phyloP scores from a whole-genome alignment of 306 rosid species.

The Prunus mira region DNA sequence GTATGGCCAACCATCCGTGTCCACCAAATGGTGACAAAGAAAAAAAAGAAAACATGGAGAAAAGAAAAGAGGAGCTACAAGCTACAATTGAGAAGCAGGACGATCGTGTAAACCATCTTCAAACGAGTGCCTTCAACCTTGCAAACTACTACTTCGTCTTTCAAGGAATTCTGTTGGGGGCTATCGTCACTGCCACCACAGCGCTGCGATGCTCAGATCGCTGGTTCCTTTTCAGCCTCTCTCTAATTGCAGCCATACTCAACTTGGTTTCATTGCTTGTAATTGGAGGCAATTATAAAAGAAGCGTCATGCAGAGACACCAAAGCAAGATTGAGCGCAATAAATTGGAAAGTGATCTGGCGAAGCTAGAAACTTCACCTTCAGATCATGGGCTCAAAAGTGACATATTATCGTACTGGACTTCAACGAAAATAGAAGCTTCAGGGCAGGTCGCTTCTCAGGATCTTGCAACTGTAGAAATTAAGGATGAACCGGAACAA shows the following conservation, averaged over 20 bases:
- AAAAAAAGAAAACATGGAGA: background rate
- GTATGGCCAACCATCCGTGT: too few species aligned
- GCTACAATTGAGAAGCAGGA: background rate
- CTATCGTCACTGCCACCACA: background rate
- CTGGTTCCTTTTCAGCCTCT: background rate
- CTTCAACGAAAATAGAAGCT: background rate
- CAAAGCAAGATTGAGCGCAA: background rate
- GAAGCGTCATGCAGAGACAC: background rate
- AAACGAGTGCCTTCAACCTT: background rate
- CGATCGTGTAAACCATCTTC: background rate
- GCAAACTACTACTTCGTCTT: conserved; percentile 10
- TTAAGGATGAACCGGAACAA: background rate
- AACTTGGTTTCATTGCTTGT: background rate
- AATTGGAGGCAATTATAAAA: background rate
- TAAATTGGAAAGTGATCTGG: background rate
- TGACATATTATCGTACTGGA: background rate
- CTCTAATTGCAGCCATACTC: background rate
- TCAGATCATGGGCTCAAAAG: background rate
- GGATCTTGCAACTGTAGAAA: background rate
- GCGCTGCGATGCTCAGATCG: background rate
- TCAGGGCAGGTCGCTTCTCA: too few species aligned
- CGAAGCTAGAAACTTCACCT: background rate
- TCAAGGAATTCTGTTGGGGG: background rate
- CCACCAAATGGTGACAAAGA: background rate
- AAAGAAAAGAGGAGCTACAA: background rate